Percentiles rank a stretch among this genome's conserved stretches.
Evolutionary conservation across 768 basidiomycete species (phyloP).

Genomic region (Lactifluus hygrophoroides): DNA sequence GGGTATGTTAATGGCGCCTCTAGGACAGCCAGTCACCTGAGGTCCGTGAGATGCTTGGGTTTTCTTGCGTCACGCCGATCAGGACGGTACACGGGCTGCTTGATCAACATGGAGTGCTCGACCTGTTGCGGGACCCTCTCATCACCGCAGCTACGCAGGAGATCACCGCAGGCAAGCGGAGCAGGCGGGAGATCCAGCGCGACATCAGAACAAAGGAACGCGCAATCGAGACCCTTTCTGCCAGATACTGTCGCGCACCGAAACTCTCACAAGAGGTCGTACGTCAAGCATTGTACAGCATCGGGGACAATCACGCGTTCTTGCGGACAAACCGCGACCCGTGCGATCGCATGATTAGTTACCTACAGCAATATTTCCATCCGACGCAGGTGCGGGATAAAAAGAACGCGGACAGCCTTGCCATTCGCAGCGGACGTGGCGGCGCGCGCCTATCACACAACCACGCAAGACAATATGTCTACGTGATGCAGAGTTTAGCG

Average conservation of each 20-base stretch:
- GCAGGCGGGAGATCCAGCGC: conserved; percentile 70
- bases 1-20: conserved; percentile 15
- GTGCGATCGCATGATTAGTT: conserved; percentile 75
- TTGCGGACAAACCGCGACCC: conserved; percentile 80
- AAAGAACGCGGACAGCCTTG: conserved; percentile 47
- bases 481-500: conserved; percentile 79
- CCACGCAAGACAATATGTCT: conserved; percentile 77
- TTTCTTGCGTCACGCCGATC: conserved; percentile 72
- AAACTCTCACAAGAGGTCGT: conserved; percentile 57
- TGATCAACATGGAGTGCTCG: conserved; percentile 54
- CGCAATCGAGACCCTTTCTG: conserved; percentile 68
- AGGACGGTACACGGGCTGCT: conserved; percentile 63
- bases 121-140: conserved; percentile 68
- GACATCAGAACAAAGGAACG: conserved; percentile 81
- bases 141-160: conserved; percentile 73
- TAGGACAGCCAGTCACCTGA: conserved; percentile 82
- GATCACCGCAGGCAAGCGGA: conserved; percentile 62
- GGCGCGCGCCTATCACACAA: conserved; percentile 80
- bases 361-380: conserved; percentile 70
- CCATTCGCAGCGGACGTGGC: conserved; percentile 72
- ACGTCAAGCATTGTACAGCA: conserved; percentile 76
- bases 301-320: conserved; percentile 88
- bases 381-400: conserved; percentile 57
- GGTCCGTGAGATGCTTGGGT: conserved; percentile 70
- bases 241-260: conserved; percentile 45